phyloP scores from a whole-genome alignment of 116 monocot species.

The Thalassia testudinum region DNA sequence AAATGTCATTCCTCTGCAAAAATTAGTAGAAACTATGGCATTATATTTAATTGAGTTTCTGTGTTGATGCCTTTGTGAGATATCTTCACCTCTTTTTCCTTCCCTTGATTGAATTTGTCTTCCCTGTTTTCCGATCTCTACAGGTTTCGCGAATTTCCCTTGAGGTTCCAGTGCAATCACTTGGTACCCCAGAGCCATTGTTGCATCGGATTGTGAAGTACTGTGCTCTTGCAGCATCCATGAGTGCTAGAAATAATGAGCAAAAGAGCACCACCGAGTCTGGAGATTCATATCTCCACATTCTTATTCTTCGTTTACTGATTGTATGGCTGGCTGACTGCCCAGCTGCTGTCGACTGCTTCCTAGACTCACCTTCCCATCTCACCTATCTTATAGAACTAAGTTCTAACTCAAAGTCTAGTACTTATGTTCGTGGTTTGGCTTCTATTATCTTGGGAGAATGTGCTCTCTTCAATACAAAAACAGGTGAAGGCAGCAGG shows the following conservation, averaged over 20 bases:
- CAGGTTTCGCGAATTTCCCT: conserved; percentile 68
- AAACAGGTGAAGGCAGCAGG: conserved; percentile 24
- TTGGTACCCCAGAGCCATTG: conserved; percentile 60
- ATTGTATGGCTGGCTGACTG: conserved; percentile 73
- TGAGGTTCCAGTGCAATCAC: conserved; percentile 53
- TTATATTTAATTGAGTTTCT: too few relatives aligned
- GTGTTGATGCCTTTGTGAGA: too few relatives aligned
- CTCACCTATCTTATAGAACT: conserved; percentile 68
- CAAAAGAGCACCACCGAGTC: conserved; percentile 11
- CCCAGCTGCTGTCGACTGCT: conserved; percentile 54
- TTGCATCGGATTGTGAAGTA: conserved; percentile 66
- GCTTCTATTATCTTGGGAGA: conserved; percentile 66
- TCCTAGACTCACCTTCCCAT: conserved; percentile 59
- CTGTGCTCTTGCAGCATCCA: conserved; percentile 49
- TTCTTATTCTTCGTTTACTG: conserved; percentile 59
- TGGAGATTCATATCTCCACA: conserved; percentile 35
- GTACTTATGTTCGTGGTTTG: conserved; percentile 45
- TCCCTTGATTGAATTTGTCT: too few relatives aligned
- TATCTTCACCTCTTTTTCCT: too few relatives aligned
- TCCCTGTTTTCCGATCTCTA: background rate
- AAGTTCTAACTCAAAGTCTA: conserved; percentile 26
- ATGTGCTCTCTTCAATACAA: conserved; percentile 71
- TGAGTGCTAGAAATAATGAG: conserved; percentile 21
- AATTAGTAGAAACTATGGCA: too few relatives aligned
- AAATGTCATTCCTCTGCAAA: background rate